These are phyloP conservation scores for Pestalotiopsis sp. DNA, from an alignment of 2,329 filamentous ascomycete genomes.

Conservation along the genomic window DNA sequence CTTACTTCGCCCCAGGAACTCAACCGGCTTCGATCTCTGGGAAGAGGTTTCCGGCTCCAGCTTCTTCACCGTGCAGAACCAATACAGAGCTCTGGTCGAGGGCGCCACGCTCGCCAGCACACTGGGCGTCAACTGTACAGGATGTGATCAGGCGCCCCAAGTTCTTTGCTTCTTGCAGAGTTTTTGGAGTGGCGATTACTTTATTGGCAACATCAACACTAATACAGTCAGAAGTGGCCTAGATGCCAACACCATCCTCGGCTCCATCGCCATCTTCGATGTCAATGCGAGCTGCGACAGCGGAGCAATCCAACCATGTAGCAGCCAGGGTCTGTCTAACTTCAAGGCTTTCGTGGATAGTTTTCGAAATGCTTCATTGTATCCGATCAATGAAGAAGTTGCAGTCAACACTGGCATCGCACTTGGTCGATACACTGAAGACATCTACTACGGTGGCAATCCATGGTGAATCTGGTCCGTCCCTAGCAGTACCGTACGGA, in stretches of 20 bases:
- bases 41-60: conserved; percentile 60
- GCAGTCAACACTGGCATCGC: conserved; percentile 44
- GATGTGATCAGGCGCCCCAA: conserved; percentile 53
- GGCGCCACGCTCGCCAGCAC: conserved; percentile 53
- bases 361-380: conserved; percentile 50
- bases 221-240: conserved; percentile 53
- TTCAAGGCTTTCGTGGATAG: conserved; percentile 59
- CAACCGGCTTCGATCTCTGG: conserved; percentile 62
- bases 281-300: conserved; percentile 51
- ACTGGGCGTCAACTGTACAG: conserved; percentile 50
- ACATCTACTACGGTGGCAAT: conserved; percentile 58
- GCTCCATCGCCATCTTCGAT: conserved; percentile 52
- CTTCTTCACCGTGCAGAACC: conserved; percentile 60
- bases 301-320: conserved; percentile 60
- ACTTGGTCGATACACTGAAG: conserved; percentile 50
- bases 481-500: neutral
- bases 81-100: conserved; percentile 52
- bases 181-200: conserved; percentile 61
- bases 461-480: conserved; percentile 44
- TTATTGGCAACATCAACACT: conserved; percentile 53
- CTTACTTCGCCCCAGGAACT: conserved; percentile 38
- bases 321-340: conserved; percentile 50
- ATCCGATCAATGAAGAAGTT: conserved; percentile 54
- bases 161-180: conserved; percentile 56
- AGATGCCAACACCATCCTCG: conserved; percentile 57